Evolutionary conservation across 306 rosid species (phyloP).

Genomic region (Quercus mongolica): DNA sequence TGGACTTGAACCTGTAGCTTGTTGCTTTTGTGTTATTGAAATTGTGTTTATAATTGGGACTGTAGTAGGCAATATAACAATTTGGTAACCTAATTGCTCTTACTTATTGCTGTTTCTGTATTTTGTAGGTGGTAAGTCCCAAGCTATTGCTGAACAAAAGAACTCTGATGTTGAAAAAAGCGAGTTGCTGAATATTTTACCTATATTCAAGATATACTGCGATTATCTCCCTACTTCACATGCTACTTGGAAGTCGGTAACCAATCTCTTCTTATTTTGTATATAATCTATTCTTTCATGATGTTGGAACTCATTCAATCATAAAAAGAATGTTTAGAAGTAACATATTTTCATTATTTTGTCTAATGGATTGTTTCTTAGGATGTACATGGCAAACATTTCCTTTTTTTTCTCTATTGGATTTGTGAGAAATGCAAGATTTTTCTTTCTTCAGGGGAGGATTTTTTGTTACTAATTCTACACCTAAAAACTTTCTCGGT

Average conservation of each 20-base stretch:
- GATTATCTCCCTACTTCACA: slow-evolving; percentile 40
- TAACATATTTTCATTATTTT: background rate
- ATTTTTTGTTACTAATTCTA: slow-evolving; percentile 23
- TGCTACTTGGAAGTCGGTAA: slow-evolving; percentile 61
- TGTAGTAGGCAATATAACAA: background rate
- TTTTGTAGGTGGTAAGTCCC: slow-evolving; percentile 21
- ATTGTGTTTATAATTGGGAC: background rate
- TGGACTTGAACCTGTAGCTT: no score
- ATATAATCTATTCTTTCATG: background rate
- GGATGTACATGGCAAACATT: background rate
- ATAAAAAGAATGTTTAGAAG: background rate
- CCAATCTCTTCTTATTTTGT: slow-evolving; percentile 24
- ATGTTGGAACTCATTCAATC: background rate
- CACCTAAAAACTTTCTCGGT: slow-evolving; percentile 22
- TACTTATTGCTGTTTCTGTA: background rate
- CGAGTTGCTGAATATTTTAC: slow-evolving; percentile 10
- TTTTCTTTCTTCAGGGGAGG: slow-evolving; percentile 56
- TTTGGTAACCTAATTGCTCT: background rate
- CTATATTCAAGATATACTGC: slow-evolving; percentile 6
- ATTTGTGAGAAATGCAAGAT: background rate
- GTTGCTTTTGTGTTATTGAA: background rate
- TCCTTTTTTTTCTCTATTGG: background rate
- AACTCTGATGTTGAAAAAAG: slow-evolving; percentile 24
- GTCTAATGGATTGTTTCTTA: background rate
- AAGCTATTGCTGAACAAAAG: slow-evolving; percentile 19